Evolutionary conservation across 1,139 yeast genomes (phyloP).

Genomic region (Nakaseomyces delphensis): DNA sequence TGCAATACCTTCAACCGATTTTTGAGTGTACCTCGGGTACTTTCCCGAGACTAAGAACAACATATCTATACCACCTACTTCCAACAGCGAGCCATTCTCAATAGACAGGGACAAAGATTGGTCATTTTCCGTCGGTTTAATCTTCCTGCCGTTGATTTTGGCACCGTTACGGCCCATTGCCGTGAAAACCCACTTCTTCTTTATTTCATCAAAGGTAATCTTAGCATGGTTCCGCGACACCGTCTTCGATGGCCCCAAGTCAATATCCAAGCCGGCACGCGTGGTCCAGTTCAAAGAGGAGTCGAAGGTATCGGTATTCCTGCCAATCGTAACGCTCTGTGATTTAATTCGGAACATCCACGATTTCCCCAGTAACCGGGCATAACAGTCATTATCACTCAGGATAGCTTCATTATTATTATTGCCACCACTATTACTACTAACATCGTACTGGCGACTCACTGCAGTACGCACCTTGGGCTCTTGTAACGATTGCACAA

Average conservation of each 20-base stretch:
- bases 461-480: conserved; percentile 1
- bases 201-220: conserved; percentile 65
- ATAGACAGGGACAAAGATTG: conserved; percentile 48
- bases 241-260: conserved; percentile 92
- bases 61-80: conserved; percentile 96
- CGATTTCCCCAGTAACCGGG: conserved; percentile 76
- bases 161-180: conserved; percentile 90
- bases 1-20: conserved; percentile 30
- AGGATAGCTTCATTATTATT: background rate
- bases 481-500: background rate
- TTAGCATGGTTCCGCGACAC: conserved; percentile 86
- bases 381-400: conserved; percentile 27
- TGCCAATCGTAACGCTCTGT: conserved; percentile 58
- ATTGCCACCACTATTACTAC: background rate
- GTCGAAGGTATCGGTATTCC: conserved; percentile 52
- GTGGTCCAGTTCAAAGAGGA: conserved; percentile 12
- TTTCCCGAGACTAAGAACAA: conserved; percentile 90
- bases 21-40: conserved; percentile 8
- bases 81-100: conserved; percentile 77
- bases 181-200: conserved; percentile 76
- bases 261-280: conserved; percentile 53
- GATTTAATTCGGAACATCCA: conserved; percentile 85
- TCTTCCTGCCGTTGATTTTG: conserved; percentile 66
- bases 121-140: conserved; percentile 32
- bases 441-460: background rate